Percentiles rank a stretch among this genome's conserved stretches.
phyloP scores from a whole-genome alignment of 2,329 filamentous ascomycete genomes.

The Rutstroemia sydowiana region DNA sequence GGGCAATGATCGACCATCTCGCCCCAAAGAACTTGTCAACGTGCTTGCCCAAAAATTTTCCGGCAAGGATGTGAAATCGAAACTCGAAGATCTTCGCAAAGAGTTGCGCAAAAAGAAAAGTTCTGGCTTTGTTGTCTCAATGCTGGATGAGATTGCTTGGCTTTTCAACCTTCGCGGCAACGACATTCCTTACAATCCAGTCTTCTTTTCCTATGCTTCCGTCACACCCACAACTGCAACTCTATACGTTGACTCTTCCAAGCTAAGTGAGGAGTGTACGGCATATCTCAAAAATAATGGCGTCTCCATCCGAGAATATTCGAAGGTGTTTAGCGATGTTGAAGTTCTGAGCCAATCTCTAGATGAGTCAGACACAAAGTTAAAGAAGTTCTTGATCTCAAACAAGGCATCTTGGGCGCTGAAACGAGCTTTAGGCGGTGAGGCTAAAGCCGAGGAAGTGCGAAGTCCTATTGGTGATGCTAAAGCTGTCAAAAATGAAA shows the following conservation, averaged over 20 bases:
- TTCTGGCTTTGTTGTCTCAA: conserved; percentile 80
- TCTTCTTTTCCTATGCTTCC: conserved; percentile 95
- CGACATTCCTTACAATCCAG: conserved; percentile 95
- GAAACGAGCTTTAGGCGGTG: conserved; percentile 76
- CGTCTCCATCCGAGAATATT: conserved; percentile 74
- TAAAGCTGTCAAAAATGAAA: conserved; percentile 90
- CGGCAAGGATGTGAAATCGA: conserved; percentile 75
- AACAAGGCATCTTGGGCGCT: conserved; percentile 91
- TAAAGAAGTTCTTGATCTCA: conserved; percentile 71
- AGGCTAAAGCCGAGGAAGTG: conserved; percentile 75
- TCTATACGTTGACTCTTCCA: conserved; percentile 76
- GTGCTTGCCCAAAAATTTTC: conserved; percentile 66
- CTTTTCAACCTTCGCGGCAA: conserved; percentile 94
- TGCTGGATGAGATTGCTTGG: conserved; percentile 96
- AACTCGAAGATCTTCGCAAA: conserved; percentile 80
- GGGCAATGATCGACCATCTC: conserved; percentile 63
- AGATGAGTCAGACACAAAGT: conserved; percentile 30
- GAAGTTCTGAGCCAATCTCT: conserved; percentile 49
- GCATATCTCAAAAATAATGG: conserved; percentile 62
- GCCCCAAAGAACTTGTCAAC: conserved; percentile 69
- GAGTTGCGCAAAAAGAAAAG: conserved; percentile 87
- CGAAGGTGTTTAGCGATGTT: conserved; percentile 72
- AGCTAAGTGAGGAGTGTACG: conserved; percentile 62
- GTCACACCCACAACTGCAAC: conserved; percentile 70
- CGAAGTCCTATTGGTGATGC: conserved; percentile 83